Evolutionary conservation across 2,329 filamentous ascomycete genomes (phyloP), one percentile per base, ranked within the genome.

Genomic region (Harringtonia lauricola): DNA sequence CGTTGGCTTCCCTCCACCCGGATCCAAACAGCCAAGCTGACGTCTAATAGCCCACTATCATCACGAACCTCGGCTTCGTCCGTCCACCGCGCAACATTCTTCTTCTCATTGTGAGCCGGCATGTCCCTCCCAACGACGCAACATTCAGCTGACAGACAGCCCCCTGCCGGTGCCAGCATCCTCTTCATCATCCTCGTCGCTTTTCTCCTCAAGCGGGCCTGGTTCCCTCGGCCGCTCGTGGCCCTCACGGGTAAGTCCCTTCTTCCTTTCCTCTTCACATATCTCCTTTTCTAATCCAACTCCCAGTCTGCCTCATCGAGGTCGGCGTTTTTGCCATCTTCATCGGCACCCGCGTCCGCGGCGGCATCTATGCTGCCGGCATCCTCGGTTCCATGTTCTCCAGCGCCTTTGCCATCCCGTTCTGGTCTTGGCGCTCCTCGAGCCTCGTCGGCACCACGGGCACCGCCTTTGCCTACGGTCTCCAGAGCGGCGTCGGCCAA

Each of bases 321-420:
- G 45, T 47, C 5, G 45, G 41, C 14, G 42, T 47, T 19, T 47
- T 47, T 44, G 28, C 45, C 29, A 44, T 47, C n/a, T 47, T 47
- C 17, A 44, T 47, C 13, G 39, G 17, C 24, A 44, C 45, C 1
- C 37, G 38, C 12, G 24, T 17, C 8, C 37, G 35, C 13, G 38
- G n/a, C 18, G 38, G 28, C 4, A 33, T 40, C 28, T 40, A 40
- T 15, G 19, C 38, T 4, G 38, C 38, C 18, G 17, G 17, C 29
- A 17, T 40, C 9, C 29, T 40, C 4, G 38, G 38, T 12, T 13
- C 28, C 12, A 36, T 36, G 14, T 15, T 36, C 2, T 42, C 45
- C 22, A 42, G n/a, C 29, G 22, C 29, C 12, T 47, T 47, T 40
- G 34, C 36, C n/a, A 42, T 47, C 31, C 45, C 45, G 1, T 47